Base-by-base conservation (phyloP, 2,329 filamentous ascomycete species). In the Colletotrichum simmondsii region DNA sequence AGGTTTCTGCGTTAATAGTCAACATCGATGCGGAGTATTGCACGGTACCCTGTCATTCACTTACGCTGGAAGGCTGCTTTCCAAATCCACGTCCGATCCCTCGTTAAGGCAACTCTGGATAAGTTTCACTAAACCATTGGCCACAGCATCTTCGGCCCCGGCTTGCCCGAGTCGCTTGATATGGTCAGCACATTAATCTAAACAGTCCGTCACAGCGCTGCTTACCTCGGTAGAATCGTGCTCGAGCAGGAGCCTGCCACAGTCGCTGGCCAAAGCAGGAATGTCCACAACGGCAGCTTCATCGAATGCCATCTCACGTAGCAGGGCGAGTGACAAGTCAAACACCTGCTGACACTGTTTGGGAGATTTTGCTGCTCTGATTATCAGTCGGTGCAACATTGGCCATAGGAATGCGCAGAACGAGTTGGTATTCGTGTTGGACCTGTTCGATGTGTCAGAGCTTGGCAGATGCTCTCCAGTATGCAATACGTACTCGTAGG, bases 331-430 rank as follows among this genome's bases (percentile, higher is more conserved):
- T 37, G 84, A 80, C 22, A 89, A 75, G 3, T 75, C 75, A 65
- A 91, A 85, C 19, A 87, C 77, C 61, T 90, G 87, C 28, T 85
- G 81, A 68, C 86, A 87, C 35, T 81, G 79, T 7, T 65, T 68
- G 12, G 83, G 79, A 67, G 78, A 75, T 1, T 42, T 60, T 4
- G 79, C 77, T 26, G 84, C 84, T 61, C 78, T 77, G 19, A 79
- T 80, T 7, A 87, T 76, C 32, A 87, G 77, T 14, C 77, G 77
- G 8, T 80, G 80, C 11, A 86, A 75, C 10, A 85, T 74, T 1
- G 87, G 84, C 87, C 87, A 89, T 72, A 89, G 86, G 42, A 86
- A 82, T 19, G 82, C 78, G 16, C 83, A 81, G 66, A 88, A 85
- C 14, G 83, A 82, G 3, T 80, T 73, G 3, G 83, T 77, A 11